Base-by-base conservation (phyloP, 306 rosid species). In the Cicer cuneatum region DNA sequence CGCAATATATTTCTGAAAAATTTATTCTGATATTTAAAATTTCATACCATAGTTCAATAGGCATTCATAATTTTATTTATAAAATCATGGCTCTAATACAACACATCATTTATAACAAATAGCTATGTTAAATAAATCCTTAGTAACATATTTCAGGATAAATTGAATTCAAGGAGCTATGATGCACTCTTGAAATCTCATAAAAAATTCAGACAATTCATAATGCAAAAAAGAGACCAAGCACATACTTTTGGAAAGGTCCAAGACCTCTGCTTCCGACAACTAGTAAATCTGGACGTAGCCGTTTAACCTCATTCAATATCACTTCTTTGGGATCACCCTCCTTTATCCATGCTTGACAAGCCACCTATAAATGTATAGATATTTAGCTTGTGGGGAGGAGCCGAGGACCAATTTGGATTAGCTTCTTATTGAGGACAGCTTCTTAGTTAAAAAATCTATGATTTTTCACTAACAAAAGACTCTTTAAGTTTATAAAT, bases 251-350 rank as follows among this genome's bases (percentile, higher is more conserved):
- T 76, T 91, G 97, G 83, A 94, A 94, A 19, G 96, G 98, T 24
- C 98, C 98, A 72, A 94, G 97, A 16, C 98, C 98, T 45, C 98
- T 87, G 83, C 96, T 77, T 57, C 98, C 98, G 16, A 94, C 89
- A 59, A 92, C 96, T 49, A 94, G 86, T 73, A 94, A 45, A 89
- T 94, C 98, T 1, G 97, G 98, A 41, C 43, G 86, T 7, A 86
- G 47, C 5, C 90, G 88, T 66, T 78, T 82, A 72, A 87, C 97
- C 86, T 94, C 98, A 15, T 77, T 89, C 72, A 94, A 87, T 80
- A 94, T 88, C 35, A 85, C 93, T 82, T 89, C 97, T 62, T 88
- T 91, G 33, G 97, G 88, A 79, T 91, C 98, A 62, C 98, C 98
- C 14, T 42, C 77, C 78, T 74, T 88, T 71, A 88, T 84, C 98